Evolutionary conservation across 2,329 filamentous ascomycete species (phyloP).

Genomic region (Teratosphaeriaceae sp.): DNA sequence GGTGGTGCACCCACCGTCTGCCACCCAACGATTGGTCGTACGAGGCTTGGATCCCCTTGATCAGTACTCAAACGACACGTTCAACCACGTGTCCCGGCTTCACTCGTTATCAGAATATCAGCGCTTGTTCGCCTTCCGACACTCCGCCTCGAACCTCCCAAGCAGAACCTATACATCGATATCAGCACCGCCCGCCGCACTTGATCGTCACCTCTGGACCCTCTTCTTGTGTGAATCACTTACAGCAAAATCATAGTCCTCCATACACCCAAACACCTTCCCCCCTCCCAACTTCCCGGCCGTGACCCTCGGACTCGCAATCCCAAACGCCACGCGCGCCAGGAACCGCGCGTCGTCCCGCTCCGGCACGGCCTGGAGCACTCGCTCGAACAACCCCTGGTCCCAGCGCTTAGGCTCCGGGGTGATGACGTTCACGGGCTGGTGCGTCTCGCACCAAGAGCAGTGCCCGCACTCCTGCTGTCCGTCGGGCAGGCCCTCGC

Average conservation of each 20-base stretch:
- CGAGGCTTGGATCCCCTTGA: too few relatives aligned
- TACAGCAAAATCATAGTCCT: slow-evolving; percentile 49
- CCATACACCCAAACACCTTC: slow-evolving; percentile 47
- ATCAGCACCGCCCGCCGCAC: too few relatives aligned
- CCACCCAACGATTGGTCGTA: too few relatives aligned
- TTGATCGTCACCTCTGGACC: not conserved
- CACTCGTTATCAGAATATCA: not conserved
- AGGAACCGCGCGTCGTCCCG: slow-evolving; percentile 55
- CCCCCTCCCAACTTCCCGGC: slow-evolving; percentile 42
- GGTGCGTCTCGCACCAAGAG: slow-evolving; percentile 39
- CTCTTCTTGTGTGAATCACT: not conserved
- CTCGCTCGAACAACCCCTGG: slow-evolving; percentile 31
- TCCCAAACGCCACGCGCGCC: slow-evolving; percentile 56
- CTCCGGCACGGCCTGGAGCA: slow-evolving; percentile 41
- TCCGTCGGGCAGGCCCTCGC: slow-evolving; percentile 43
- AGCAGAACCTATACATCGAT: not conserved
- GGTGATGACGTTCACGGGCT: slow-evolving; percentile 31
- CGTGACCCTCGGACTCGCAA: slow-evolving; percentile 50
- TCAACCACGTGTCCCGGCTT: not conserved
- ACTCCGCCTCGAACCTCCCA: slow-evolving; percentile 1
- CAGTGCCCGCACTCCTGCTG: slow-evolving; percentile 46
- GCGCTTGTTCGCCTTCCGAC: slow-evolving; percentile 6
- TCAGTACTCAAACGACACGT: not conserved
- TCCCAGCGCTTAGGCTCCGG: slow-evolving; percentile 37
- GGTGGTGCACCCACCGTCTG: too few relatives aligned